Base-by-base conservation (phyloP, 169 alveolate species). In the Besnoitia besnoiti region DNA sequence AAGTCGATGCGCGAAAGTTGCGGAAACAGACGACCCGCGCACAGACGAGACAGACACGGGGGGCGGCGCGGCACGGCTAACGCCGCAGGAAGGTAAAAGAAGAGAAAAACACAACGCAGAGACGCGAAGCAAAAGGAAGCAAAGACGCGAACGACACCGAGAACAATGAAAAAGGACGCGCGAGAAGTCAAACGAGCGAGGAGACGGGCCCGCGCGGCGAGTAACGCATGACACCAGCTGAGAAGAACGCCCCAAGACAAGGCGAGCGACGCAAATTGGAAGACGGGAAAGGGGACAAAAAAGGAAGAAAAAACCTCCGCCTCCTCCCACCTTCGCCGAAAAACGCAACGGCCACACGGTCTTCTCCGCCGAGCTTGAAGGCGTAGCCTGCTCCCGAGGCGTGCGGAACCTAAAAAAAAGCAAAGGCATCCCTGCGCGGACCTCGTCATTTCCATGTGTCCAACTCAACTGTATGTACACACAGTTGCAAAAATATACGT, bases 361-460 rank as follows among this genome's bases (percentile, higher is more conserved):
- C 94, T 80, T 95, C 97, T 24, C 96, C 96, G 0, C 91, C 96
- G 24, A 98, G 93, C 93, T 98, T 97, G 89, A 96, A 96, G 40
- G 98, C 98, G 95, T 98, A 98, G 35, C 99, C 99, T 46, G 98
- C 97, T 0, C 99, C 99, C 30, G 99, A 92, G 27, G 99, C 99
- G 93, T 98, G 98, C 30, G 99, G 99, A 24, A 98, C 98, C 90
- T 97, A 98, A 44, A 97, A 95, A 90, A 30, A 7, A 30, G 44
- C 44, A 97, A 21, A 10, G 82, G n/a, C n/a, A n/a, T n/a, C n/a
- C n/a, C n/a, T n/a, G n/a, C n/a, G n/a, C n/a, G n/a, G n/a, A n/a
- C n/a, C n/a, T n/a, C n/a, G n/a, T n/a, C n/a, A n/a, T n/a, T n/a
- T n/a, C n/a, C n/a, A n/a, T n/a, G n/a, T n/a, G n/a, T n/a, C n/a